Base-by-base conservation (phyloP, 306 rosid species). In the Quercus bicolor region DNA sequence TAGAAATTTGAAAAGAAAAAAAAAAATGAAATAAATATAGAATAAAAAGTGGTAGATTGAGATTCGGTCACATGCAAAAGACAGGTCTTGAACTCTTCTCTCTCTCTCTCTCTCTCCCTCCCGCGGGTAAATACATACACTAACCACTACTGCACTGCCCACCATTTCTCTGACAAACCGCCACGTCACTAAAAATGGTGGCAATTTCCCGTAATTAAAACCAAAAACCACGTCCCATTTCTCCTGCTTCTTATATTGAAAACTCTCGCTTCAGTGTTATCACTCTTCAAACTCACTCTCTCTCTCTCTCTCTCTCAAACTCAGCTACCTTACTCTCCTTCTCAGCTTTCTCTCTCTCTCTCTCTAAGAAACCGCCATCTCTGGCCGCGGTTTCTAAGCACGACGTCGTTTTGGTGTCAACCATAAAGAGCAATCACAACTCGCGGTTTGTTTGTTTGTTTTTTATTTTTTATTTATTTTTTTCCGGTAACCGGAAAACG, bases 201-300 rank as follows among this genome's bases (percentile, higher is more conserved):
- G 91, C 88, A 82, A 5, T 83, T 83, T 84, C 28, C 74, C 85
- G 90, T 61, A 88, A 80, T 64, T 92, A 54, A 4, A 48, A 0
- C 3, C 19, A 2, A 34, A 34, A 65, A 16, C 34, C 75, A 13
- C 85, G 82, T 68, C 86, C 59, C 3, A 51, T 76, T 84, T 81
- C 59, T 31, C 37, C 34, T 70, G 69, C 15, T 51, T 4, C 11
- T 55, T 34, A 77, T 81, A 53, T 37, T 26, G 70, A 16, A 16
- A 60, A 54, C 78, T 43, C 61, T 33, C 70, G n/a, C n/a, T 23
- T 65, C 45, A 66, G 5, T 15, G 1, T 24, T 6, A 3, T 6
- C 60, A n/a, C 37, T 61, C 71, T 15, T 10, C 12, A 13, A 48
- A 13, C 15, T 45, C 16, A 13, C 56, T 9, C 75, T 31, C 12